Evolutionary conservation across 768 basidiomycete species (phyloP), one percentile per base, ranked within the genome.

Genomic region (Termitomyces sp.): DNA sequence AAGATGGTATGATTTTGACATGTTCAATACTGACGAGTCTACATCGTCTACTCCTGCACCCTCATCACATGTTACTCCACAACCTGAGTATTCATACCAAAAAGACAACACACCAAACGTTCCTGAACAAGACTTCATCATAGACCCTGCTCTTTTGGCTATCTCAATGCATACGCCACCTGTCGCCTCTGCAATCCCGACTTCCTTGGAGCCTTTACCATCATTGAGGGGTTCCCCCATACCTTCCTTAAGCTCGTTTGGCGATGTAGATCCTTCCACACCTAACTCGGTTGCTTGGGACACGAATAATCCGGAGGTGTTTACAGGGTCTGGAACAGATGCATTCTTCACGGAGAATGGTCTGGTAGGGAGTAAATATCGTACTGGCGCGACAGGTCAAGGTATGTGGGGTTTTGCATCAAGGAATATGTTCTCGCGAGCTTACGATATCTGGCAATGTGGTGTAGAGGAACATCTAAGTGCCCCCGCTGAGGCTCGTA

Each of bases 261-360:
- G 69, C n/a, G 74, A 72, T 11, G 58, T 60, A 13, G 74, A 68
- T 37, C 76, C 76, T 2, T 59, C 67, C 20, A 78, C 77, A 8
- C 77, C 78, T 7, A 71, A 61, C 31, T 76, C 73, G 3, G 70
- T 72, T 2, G 62, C 42, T 12, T 77, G 72, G 73, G 76, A 80
- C 50, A 58, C 69, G 30, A 67, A 67, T 16, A 57, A 62, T 39
- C 74, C 75, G 7, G 75, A 74, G 46, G 63, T 78, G 9, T 67
- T 64, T 61, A 61, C 41, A 37, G 61, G 52, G 30, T 33, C 58
- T 6, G 52, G 36, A 16, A 45, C 45, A 12, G 59, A 63, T 30
- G 20, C 31, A 13, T 37, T 46, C 20, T 8, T 42, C 22, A 49
- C 50, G 13, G 61, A 54, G 31, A 58, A 55, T 45, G 50, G 33